Evolutionary conservation across 1,139 yeast species (phyloP).

Genomic region (Saccharomycopsis hybrid): DNA sequence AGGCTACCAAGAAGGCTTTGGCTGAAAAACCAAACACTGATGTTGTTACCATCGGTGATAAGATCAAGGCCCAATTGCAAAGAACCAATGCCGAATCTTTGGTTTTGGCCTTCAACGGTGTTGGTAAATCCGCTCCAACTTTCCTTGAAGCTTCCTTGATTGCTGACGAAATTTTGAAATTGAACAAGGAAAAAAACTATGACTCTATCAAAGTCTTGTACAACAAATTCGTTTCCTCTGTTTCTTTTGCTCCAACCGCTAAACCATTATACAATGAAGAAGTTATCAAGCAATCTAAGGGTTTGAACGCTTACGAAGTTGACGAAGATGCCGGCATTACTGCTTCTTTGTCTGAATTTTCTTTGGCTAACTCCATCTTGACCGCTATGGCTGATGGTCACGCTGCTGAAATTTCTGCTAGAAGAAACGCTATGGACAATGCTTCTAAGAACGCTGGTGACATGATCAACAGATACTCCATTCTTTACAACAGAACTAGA

Average conservation of each 20-base stretch:
- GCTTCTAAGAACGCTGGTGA: slow-evolving; percentile 99
- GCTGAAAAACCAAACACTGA: slow-evolving; percentile 61
- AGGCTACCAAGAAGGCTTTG: slow-evolving; percentile 70
- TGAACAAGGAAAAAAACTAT: slow-evolving; percentile 52
- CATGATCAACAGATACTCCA: slow-evolving; percentile 93
- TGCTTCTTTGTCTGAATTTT: slow-evolving; percentile 70
- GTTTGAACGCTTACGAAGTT: slow-evolving; percentile 74
- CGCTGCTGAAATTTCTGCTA: slow-evolving; percentile 96
- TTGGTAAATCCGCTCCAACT: slow-evolving; percentile 96
- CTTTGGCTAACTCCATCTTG: slow-evolving; percentile 83
- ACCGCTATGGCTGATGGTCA: slow-evolving; percentile 97
- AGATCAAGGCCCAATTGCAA: slow-evolving; percentile 77
- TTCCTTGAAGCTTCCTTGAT: slow-evolving; percentile 85
- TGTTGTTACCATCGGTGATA: slow-evolving; percentile 88
- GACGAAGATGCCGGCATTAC: slow-evolving; percentile 68
- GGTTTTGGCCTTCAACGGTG: slow-evolving; percentile 75
- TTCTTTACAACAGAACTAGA: slow-evolving; percentile 98
- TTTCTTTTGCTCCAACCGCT: slow-evolving; percentile 79
- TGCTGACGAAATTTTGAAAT: slow-evolving; percentile 72
- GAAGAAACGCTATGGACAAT: slow-evolving; percentile 99
- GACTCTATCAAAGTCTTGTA: slow-evolving; percentile 74
- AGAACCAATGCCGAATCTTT: slow-evolving; percentile 73
- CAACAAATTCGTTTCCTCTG: slow-evolving; percentile 84
- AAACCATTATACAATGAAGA: slow-evolving; percentile 63
- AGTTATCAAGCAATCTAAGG: slow-evolving; percentile 80